These are phyloP conservation scores for Diutina mesorugosa DNA, from an alignment of 1,139 yeast genomes.

Conservation along the genomic window DNA sequence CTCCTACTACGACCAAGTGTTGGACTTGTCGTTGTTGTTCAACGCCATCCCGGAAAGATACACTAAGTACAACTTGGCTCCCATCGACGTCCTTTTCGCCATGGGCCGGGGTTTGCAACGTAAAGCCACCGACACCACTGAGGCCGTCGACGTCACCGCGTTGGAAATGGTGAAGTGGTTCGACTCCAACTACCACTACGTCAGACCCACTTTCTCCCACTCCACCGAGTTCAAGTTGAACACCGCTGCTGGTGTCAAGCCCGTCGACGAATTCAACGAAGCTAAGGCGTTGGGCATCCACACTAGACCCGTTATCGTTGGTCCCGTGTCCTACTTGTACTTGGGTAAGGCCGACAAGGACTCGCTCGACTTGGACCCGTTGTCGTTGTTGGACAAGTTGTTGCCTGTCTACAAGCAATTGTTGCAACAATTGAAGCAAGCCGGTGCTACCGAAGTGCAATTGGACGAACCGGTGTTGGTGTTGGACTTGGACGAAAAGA, in stretches of 20 bases:
- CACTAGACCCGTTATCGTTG: constrained; percentile 94
- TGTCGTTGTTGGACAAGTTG: constrained; percentile 74
- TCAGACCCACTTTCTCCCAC: constrained; percentile 97
- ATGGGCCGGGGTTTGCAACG: constrained; percentile 99
- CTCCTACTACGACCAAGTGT: constrained; percentile 94
- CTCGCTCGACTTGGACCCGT: constrained; percentile 89
- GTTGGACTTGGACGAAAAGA: constrained; percentile 77
- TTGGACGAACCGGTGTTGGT: constrained; percentile 96
- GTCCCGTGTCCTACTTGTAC: constrained; percentile 90
- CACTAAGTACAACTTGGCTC: constrained; percentile 80
- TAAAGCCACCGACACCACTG: constrained; percentile 75
- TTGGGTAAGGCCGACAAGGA: constrained; percentile 98
- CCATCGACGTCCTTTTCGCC: constrained; percentile 90
- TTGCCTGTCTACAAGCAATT: constrained; percentile 88
- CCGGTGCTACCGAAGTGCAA: constrained; percentile 94
- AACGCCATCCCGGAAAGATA: constrained; percentile 95
- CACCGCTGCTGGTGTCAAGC: constrained; percentile 63
- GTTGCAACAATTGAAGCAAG: constrained; percentile 74
- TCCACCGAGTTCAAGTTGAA: constrained; percentile 87
- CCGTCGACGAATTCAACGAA: constrained; percentile 94
- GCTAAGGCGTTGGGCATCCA: constrained; percentile 93
- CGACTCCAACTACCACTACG: constrained; percentile 98
- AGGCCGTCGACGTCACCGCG: constrained; percentile 97
- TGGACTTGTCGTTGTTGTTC: constrained; percentile 85
- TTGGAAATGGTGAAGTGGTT: constrained; percentile 99